Percentiles rank a stretch among this genome's conserved stretches.
Evolutionary conservation across 2,329 filamentous ascomycete species (phyloP).

Genomic region (Trichophaea hybrida): DNA sequence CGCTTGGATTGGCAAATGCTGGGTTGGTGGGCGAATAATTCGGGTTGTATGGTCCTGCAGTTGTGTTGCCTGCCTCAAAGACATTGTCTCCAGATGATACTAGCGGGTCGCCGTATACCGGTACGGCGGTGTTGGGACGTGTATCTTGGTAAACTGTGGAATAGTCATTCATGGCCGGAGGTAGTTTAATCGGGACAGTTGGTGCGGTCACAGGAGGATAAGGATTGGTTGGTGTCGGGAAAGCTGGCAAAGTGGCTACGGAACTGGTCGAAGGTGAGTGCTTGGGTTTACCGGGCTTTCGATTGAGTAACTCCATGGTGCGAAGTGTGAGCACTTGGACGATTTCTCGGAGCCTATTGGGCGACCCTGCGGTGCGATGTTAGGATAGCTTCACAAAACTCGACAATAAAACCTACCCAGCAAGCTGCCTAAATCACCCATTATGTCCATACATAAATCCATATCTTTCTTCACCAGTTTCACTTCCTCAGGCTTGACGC

Average conservation of each 20-base stretch:
- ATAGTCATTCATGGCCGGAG: not conserved
- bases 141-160: not conserved
- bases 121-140: not conserved
- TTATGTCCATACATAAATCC: constrained; percentile 52
- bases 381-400: constrained; percentile 20
- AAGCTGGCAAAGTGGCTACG: not conserved
- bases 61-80: not conserved
- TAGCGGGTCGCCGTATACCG: constrained; percentile 1
- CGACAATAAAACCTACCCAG: constrained; percentile 38
- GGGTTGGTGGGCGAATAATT: constrained; percentile 5
- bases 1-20: constrained; percentile 2
- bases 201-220: constrained; percentile 15
- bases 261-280: not conserved
- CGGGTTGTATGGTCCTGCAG: constrained; percentile 1
- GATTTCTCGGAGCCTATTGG: constrained; percentile 36
- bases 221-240: not conserved
- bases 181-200: not conserved
- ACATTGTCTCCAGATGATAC: constrained; percentile 1
- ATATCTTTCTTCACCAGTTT: constrained; percentile 50
- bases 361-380: constrained; percentile 30
- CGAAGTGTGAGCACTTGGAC: constrained; percentile 38
- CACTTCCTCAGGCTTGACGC: constrained; percentile 45
- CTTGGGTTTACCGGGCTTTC: constrained; percentile 19
- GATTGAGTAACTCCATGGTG: constrained; percentile 36
- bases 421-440: constrained; percentile 51